Evolutionary conservation across 495 filamentous ascomycete genomes (phyloP).

Genomic region (Neurospora hispaniola): DNA sequence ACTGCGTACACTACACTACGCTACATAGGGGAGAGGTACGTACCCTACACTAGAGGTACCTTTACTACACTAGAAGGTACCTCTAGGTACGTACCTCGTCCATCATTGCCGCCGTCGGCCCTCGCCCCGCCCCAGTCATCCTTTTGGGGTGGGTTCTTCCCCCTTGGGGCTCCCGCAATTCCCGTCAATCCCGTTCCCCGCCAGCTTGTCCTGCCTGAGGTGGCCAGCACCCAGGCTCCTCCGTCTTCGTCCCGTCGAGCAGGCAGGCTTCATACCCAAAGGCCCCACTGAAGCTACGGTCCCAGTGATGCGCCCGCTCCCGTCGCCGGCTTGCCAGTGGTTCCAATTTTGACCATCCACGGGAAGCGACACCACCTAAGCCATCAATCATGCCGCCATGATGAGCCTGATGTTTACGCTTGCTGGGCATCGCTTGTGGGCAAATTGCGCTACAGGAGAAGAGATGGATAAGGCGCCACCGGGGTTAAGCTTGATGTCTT

Average conservation of each 20-base stretch:
- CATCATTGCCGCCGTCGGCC: neutral
- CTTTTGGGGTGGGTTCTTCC: neutral
- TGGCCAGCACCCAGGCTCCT: neutral
- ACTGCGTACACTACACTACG: neutral
- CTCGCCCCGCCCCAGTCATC: neutral
- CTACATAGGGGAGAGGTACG: neutral
- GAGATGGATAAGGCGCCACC: neutral
- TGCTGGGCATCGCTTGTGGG: neutral
- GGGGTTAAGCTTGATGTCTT: neutral
- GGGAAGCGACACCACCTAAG: neutral
- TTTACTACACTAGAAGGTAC: too few relatives aligned
- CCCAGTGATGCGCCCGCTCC: neutral
- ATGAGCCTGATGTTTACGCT: neutral
- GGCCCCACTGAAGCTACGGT: neutral
- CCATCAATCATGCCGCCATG: neutral
- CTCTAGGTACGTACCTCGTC: neutral
- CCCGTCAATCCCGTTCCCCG: neutral
- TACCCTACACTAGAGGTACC: neutral
- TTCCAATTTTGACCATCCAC: neutral
- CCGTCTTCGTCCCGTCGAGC: neutral
- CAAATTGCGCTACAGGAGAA: neutral
- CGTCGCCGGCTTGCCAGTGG: neutral
- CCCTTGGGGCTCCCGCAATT: neutral
- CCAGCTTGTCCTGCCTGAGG: neutral
- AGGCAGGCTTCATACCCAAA: neutral